Conservation (phyloP, 2,329 filamentous ascomycete genomes). For the Geosmithia putterillii region DNA sequence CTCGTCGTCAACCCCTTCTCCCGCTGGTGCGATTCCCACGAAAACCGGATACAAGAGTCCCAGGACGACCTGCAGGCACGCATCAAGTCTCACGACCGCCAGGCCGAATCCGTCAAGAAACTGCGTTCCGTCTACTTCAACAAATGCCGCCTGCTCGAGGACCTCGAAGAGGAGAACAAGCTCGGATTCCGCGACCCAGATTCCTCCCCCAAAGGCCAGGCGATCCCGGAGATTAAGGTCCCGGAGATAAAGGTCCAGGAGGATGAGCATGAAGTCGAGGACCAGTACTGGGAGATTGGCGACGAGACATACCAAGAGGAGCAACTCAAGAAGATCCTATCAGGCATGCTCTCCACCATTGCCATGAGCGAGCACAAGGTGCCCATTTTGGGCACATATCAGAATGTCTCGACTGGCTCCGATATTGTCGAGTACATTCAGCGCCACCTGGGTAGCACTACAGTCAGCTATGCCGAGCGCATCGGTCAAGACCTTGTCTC, state of each 20-base stretch:
- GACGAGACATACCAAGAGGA: conserved; percentile 78
- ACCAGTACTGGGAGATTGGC: conserved; percentile 78
- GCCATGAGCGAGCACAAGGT: conserved; percentile 88
- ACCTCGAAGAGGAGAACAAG: conserved; percentile 97
- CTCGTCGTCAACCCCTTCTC: conserved; percentile 90
- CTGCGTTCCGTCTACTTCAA: conserved; percentile 96
- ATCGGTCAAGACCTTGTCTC: conserved; percentile 88
- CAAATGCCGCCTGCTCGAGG: conserved; percentile 92
- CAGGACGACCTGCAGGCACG: conserved; percentile 86
- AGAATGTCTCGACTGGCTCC: conserved; percentile 80
- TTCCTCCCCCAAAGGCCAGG: conserved; percentile 32
- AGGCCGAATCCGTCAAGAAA: conserved; percentile 83
- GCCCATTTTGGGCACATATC: conserved; percentile 86
- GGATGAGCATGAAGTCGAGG: conserved; percentile 52
- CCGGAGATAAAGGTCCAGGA: conserved; percentile 40
- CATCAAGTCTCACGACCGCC: conserved; percentile 87
- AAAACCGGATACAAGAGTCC: conserved; percentile 78
- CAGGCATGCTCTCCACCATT: conserved; percentile 76
- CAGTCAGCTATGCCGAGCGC: conserved; percentile 80
- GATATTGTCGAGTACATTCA: conserved; percentile 96
- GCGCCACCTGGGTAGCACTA: conserved; percentile 71
- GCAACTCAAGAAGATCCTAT: conserved; percentile 80
- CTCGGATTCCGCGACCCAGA: conserved; percentile 87
- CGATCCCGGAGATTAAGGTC: conserved; percentile 80
- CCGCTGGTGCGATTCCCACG: conserved; percentile 93